Evolutionary conservation across 345 rosid genomes (phyloP), one percentile per base, ranked within the genome.

Genomic region (Salix arbutifolia): DNA sequence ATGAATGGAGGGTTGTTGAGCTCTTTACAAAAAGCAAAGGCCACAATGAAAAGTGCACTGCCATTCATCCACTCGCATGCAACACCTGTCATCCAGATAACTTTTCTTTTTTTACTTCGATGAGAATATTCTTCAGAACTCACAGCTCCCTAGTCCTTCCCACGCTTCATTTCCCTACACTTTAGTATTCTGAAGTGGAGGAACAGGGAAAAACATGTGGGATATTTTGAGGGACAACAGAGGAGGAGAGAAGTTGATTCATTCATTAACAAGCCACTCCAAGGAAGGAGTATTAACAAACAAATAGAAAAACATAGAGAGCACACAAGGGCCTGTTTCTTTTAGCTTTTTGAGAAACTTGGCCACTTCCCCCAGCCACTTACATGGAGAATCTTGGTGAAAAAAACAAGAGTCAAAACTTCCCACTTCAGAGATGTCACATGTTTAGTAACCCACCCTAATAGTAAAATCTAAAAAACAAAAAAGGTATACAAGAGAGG

Each of bases 261-360:
- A 80, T 80, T 79, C 73, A 74, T 74, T 78, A 75, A 77, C 82
- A 73, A 71, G 69, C 86, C 82, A 81, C 88, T 84, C 87, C 35
- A 48, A 77, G 82, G 70, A 69, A n/a, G 81, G 87, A 80, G 86
- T 71, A n/a, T 18, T 50, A 69, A 70, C 78, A 78, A 84, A 86
- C 83, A 78, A 85, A 86, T 78, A 78, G 86, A 86, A 74, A 89
- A 77, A 81, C 25, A 23, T 77, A 72, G 71, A 25, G 65, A 42
- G 35, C 56, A 46, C 40, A 78, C 58, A 46, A 75, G 74, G 87
- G 84, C 88, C 84, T 78, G 86, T 76, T 84, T 83, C 88, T 78
- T 86, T 76, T 40, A 65, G 81, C 73, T 87, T 83, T 87, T 83
- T 78, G 40, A 83, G 89, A 86, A 81, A 85, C 89, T 72, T 52